Percentiles rank a stretch among this genome's conserved stretches.
These are phyloP conservation scores for Mitragyna speciosa DNA, from an alignment of 257 asterid species.

Conservation along the genomic window DNA sequence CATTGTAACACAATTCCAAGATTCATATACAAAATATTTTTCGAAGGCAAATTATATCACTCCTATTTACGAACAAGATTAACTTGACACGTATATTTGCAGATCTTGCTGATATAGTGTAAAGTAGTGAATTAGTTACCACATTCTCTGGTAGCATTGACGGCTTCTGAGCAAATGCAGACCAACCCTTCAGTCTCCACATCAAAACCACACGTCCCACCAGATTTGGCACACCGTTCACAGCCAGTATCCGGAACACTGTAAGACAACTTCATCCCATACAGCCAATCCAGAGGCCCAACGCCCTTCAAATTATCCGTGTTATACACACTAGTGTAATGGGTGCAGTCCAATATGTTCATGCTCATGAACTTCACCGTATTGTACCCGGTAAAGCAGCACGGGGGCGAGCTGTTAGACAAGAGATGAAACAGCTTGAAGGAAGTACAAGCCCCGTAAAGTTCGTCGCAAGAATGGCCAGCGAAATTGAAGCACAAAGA, in stretches of 20 bases:
- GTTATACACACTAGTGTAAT: constrained; percentile 74
- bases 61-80: no score
- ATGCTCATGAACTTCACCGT: constrained; percentile 83
- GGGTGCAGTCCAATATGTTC: constrained; percentile 83
- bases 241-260: constrained; percentile 71
- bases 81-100: no score
- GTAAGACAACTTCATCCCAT: constrained; percentile 68
- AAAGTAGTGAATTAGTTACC: constrained; percentile 37
- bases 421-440: constrained; percentile 67
- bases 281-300: constrained; percentile 79
- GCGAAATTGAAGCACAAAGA: constrained; percentile 71
- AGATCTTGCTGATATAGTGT: no score
- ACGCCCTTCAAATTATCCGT: constrained; percentile 60
- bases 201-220: constrained; percentile 84
- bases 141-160: constrained; percentile 67
- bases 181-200: constrained; percentile 67
- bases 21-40: no score
- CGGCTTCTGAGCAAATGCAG: constrained; percentile 64
- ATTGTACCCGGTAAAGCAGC: constrained; percentile 76
- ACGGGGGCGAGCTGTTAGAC: constrained; percentile 56
- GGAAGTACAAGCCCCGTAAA: constrained; percentile 67
- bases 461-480: constrained; percentile 84
- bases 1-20: no score
- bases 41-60: no score
- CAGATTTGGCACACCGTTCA: constrained; percentile 55